These are phyloP conservation scores for Pholiota molesta DNA, from an alignment of 768 basidiomycete genomes.

Conservation along the genomic window DNA sequence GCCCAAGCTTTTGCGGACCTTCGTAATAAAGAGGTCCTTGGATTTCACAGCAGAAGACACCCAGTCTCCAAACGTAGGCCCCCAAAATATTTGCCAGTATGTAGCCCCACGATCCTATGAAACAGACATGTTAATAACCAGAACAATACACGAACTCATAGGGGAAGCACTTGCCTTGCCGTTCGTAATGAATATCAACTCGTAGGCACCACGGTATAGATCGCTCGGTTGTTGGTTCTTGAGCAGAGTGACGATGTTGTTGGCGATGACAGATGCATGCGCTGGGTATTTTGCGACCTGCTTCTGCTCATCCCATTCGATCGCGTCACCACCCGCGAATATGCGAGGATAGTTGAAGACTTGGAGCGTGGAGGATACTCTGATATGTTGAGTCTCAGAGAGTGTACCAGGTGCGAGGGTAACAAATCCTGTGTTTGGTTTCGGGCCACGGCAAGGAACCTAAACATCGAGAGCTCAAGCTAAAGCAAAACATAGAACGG, in stretches of 20 bases:
- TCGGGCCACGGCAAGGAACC: constrained; percentile 43
- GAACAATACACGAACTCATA: not conserved
- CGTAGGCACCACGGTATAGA: constrained; percentile 48
- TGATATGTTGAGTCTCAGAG: constrained; percentile 43
- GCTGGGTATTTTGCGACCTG: constrained; percentile 45
- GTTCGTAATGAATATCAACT: constrained; percentile 57
- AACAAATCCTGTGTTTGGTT: constrained; percentile 58
- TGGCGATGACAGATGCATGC: constrained; percentile 51
- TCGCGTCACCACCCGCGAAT: constrained; percentile 69
- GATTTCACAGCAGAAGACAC: constrained; percentile 44
- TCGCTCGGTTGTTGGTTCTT: constrained; percentile 35
- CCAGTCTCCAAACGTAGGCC: constrained; percentile 50
- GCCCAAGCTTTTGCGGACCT: constrained; percentile 24
- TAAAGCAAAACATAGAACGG: not conserved
- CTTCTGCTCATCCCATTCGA: constrained; percentile 68
- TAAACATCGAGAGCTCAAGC: constrained; percentile 12
- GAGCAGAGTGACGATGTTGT: constrained; percentile 55
- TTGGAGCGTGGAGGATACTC: constrained; percentile 61
- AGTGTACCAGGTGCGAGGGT: constrained; percentile 43
- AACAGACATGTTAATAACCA: not conserved
- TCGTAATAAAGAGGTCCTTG: constrained; percentile 29
- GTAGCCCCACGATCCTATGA: constrained; percentile 42
- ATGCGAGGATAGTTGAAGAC: constrained; percentile 51
- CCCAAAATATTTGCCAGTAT: constrained; percentile 50
- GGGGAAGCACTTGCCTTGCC: constrained; percentile 47